These are phyloP conservation scores for Eimeria necatrix DNA, from an alignment of 169 alveolate species.

Conservation along the genomic window DNA sequence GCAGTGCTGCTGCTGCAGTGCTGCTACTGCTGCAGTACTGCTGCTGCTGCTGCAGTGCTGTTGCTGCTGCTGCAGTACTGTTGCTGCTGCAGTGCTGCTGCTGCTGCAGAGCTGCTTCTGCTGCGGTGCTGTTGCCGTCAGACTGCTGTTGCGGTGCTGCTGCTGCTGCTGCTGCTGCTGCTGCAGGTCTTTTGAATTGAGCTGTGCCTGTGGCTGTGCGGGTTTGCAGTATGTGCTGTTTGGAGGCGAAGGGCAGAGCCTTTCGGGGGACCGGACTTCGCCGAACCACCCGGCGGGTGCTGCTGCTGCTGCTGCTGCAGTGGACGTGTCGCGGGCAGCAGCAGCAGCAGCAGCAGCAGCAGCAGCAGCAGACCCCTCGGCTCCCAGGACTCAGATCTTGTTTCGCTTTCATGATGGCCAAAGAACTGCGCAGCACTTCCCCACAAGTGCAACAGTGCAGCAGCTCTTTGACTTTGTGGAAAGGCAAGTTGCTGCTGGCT, in stretches of 20 bases:
- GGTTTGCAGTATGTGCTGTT: conserved; percentile 54
- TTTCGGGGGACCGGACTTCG: conserved; percentile 11
- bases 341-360: conserved; percentile 86
- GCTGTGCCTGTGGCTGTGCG: not conserved
- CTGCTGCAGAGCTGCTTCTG: no score
- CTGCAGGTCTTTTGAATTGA: not conserved
- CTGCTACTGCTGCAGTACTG: no score
- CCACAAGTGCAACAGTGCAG: conserved; percentile 85
- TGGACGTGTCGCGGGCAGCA: conserved; percentile 36
- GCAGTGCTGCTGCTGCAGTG: no score
- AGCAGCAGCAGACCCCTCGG: conserved; percentile 84
- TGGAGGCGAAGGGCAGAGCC: conserved; percentile 71
- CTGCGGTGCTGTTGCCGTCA: no score
- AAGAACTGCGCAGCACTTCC: conserved; percentile 86
- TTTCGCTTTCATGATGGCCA: conserved; percentile 93
- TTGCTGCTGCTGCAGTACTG: not conserved
- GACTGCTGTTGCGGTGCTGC: no score
- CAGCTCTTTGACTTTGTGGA: conserved; percentile 84
- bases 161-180: no score
- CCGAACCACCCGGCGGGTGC: not conserved
- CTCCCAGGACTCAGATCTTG: conserved; percentile 89
- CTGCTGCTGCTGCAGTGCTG: not conserved
- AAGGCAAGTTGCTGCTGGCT: not conserved
- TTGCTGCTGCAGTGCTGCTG: no score
- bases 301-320: conserved; percentile 44